Conservation (phyloP, 2,329 filamentous ascomycete species). For the Ceratocystis alfenasii region DNA sequence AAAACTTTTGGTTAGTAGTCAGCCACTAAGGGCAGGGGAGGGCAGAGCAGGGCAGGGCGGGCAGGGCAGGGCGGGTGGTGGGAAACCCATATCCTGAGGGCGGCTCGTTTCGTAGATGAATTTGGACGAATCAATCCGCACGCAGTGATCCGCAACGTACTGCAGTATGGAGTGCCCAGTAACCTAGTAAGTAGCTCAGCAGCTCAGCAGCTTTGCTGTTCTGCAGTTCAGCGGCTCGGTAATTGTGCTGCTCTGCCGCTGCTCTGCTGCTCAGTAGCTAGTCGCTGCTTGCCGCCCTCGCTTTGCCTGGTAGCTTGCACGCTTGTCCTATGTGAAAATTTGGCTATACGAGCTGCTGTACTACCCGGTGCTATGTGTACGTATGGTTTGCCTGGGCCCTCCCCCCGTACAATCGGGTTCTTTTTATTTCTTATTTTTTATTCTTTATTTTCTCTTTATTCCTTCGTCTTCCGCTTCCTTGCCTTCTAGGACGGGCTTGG, state of each 20-base stretch:
- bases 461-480: background rate
- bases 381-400: background rate
- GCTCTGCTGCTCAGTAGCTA: too few species aligned
- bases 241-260: too few species aligned
- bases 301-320: background rate
- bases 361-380: background rate
- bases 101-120: background rate
- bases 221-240: too few species aligned
- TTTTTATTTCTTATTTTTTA: background rate
- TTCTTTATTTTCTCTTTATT: too few species aligned
- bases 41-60: too few species aligned
- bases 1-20: background rate
- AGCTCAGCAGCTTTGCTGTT: too few species aligned
- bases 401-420: background rate
- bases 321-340: constrained; percentile 1
- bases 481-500: background rate
- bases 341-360: constrained; percentile 14
- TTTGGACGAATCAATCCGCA: background rate
- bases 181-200: too few species aligned
- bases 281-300: background rate
- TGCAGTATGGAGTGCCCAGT: background rate
- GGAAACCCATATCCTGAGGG: background rate
- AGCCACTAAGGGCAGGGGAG: too few species aligned
- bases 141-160: background rate
- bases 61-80: too few species aligned